Conservation (phyloP, 768 basidiomycete species). For the Rhizopogon rudus region DNA sequence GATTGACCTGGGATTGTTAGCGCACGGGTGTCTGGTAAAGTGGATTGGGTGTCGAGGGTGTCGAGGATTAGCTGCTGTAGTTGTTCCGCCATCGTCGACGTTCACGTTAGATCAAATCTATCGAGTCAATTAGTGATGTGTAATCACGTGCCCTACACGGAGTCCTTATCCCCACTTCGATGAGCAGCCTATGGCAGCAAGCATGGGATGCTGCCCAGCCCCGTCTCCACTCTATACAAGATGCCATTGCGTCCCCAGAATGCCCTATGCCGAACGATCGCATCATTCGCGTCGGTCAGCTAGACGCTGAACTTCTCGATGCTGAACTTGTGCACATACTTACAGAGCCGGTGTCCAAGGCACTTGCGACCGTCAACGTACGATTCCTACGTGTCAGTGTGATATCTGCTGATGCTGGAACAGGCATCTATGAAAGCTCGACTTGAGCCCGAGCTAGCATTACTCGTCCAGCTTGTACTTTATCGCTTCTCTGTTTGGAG, state of each 20-base stretch:
- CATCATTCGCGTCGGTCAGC: slow-evolving; percentile 80
- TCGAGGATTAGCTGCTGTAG: slow-evolving; percentile 80
- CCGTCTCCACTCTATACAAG: slow-evolving; percentile 42
- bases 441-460: slow-evolving; percentile 69
- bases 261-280: slow-evolving; percentile 31
- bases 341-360: slow-evolving; percentile 73
- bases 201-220: slow-evolving; percentile 63
- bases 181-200: slow-evolving; percentile 42
- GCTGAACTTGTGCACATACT: slow-evolving; percentile 80
- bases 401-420: slow-evolving; percentile 14
- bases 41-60: slow-evolving; percentile 50
- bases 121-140: slow-evolving; percentile 2
- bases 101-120: slow-evolving; percentile 3
- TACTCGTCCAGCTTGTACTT: slow-evolving; percentile 65
- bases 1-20: slow-evolving; percentile 63
- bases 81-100: slow-evolving; percentile 58
- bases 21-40: slow-evolving; percentile 64
- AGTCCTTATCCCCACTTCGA: neutral
- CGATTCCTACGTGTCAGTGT: slow-evolving; percentile 17
- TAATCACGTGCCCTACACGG: slow-evolving; percentile 12
- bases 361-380: slow-evolving; percentile 66
- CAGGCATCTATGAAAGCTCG: slow-evolving; percentile 55
- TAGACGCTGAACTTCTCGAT: slow-evolving; percentile 89
- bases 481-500: slow-evolving; percentile 86
- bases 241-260: slow-evolving; percentile 28